A percentile compares a stretch with the other conserved stretches of the same genome.
phyloP scores from a whole-genome alignment of 805 yeast species.

The Metschnikowia drakensbergensis region DNA sequence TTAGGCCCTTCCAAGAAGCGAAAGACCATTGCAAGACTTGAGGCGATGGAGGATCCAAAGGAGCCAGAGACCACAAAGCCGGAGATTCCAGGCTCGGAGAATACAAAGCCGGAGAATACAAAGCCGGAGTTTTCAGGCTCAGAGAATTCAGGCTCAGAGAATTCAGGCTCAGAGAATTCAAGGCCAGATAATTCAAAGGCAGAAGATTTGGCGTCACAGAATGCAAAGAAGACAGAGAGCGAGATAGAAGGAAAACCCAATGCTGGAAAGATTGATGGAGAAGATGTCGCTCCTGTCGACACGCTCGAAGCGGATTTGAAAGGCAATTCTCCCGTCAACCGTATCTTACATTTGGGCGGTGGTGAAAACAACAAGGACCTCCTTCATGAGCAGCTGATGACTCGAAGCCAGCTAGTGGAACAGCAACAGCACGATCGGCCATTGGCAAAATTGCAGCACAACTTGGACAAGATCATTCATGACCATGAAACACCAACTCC shows the following conservation, averaged over 20 bases:
- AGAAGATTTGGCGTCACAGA: no score
- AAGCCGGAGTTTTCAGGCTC: neutral
- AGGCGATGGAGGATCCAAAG: constrained; percentile 32
- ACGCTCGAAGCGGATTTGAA: neutral
- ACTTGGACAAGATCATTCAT: constrained; percentile 51
- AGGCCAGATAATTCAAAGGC: no score
- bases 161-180: no score
- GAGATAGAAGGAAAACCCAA: no score
- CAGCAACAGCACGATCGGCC: constrained; percentile 82
- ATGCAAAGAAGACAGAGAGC: no score
- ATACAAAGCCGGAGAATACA: neutral
- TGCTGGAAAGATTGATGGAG: neutral
- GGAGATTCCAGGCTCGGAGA: neutral
- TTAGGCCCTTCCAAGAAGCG: constrained; percentile 62
- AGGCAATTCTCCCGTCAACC: constrained; percentile 42
- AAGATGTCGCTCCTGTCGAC: neutral
- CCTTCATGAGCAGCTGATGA: constrained; percentile 53
- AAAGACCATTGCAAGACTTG: constrained; percentile 53
- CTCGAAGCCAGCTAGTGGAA: constrained; percentile 67
- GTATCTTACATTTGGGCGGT: constrained; percentile 46
- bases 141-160: no score
- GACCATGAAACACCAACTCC: constrained; percentile 25
- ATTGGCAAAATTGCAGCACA: constrained; percentile 74
- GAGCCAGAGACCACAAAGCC: neutral
- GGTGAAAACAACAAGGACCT: constrained; percentile 49